phyloP scores from a whole-genome alignment of 1,139 yeast genomes.

The Pichia sp. region DNA sequence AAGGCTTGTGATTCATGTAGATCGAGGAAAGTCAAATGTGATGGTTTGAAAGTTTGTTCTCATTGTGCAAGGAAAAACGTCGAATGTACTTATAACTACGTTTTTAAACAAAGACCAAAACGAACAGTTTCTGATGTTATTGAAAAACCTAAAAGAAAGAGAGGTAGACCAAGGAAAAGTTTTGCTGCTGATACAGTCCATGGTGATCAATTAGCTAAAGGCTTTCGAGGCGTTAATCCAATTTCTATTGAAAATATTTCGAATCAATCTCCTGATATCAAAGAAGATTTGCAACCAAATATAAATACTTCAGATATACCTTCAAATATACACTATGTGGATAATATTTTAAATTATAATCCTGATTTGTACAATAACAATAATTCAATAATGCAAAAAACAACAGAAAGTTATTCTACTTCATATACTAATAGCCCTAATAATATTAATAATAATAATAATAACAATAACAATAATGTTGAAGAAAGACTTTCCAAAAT shows the following conservation, averaged over 20 bases:
- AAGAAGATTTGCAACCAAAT: no score
- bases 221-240: no score
- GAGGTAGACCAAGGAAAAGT: slow-evolving; percentile 14
- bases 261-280: no score
- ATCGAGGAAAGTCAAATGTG: slow-evolving; percentile 19
- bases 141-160: slow-evolving; percentile 7
- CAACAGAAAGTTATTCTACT: background rate
- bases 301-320: background rate
- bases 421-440: background rate
- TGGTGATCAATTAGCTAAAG: no score
- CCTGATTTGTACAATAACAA: background rate
- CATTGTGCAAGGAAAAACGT: slow-evolving; percentile 32
- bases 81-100: slow-evolving; percentile 32
- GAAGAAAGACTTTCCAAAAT: slow-evolving; percentile 24
- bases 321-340: background rate
- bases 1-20: slow-evolving; percentile 44
- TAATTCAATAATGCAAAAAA: no score
- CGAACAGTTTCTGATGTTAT: background rate
- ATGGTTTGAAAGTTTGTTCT: slow-evolving; percentile 16
- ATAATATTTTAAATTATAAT: background rate
- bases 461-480: slow-evolving; percentile 1
- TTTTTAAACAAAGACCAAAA: slow-evolving; percentile 25
- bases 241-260: no score
- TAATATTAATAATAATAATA: background rate
- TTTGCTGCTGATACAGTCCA: no score